Evolutionary conservation across 148 eudicot genomes (phyloP), one percentile per base, ranked within the genome.

Genomic region (Talinum fruticosum): DNA sequence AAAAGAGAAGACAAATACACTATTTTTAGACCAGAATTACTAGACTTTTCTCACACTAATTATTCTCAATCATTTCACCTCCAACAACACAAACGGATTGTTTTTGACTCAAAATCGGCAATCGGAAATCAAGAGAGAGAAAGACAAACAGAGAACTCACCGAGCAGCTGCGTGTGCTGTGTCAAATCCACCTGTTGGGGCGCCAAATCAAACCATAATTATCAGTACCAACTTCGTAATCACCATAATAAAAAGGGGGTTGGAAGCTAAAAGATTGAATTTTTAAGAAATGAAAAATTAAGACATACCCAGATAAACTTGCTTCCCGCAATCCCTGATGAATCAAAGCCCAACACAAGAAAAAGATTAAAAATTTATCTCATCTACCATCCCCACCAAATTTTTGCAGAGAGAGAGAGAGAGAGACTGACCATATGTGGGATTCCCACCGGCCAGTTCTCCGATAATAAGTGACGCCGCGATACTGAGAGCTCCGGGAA

Each of bases 131-230:
- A n/a, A 59, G 2, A 8, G 13, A 23, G n/a, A 4, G 26, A 54
- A 8, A 23, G 64, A 21, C 21, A 44, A 34, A 75, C 21, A 16
- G 47, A 38, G 49, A 75, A 77, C 88, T 85, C 38, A 95, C 99
- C 99, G 94, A 85, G 99, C 99, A 72, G 99, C 98, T 44, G 97
- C 96, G 81, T 95, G 97, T 65, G 99, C 99, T 24, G 99, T 95
- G 87, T 95, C 99, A 83, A 96, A 96, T 86, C 99, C 99, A 82
- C 99, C 99, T 95, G 75, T 35, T 80, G 33, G 1, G 1, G 5
- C 30, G 8, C 28, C 66, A 61, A 6, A 24, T 61, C 15, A 30
- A 61, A 61, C 28, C 64, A n/a, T 8, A 77, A 1, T n/a, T 59
- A 59, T 3, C 6, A 16, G 29, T n/a, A 59, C 6, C 1, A 33